Evolutionary conservation across 2,329 filamentous ascomycete genomes (phyloP).

Genomic region (Ambrosiella xylebori): DNA sequence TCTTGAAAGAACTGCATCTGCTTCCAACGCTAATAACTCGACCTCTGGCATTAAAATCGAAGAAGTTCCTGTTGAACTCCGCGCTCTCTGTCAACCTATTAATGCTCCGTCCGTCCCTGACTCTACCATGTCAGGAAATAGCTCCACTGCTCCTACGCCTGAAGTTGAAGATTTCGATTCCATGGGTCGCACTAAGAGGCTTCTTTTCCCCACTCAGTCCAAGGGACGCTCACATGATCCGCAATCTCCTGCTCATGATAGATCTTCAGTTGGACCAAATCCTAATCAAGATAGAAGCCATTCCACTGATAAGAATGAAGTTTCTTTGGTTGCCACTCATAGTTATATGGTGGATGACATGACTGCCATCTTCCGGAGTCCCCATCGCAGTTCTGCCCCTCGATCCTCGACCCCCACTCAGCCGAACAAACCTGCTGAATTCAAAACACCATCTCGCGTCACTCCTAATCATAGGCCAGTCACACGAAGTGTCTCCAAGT

Average conservation of each 20-base stretch:
- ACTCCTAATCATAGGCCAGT: conserved; percentile 43
- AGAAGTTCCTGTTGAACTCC: neutral
- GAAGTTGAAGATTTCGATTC: conserved; percentile 15
- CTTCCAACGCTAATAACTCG: neutral
- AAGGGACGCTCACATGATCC: conserved; percentile 34
- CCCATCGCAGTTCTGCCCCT: conserved; percentile 16
- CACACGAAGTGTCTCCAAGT: conserved; percentile 42
- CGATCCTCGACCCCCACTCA: conserved; percentile 33
- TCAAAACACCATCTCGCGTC: conserved; percentile 47
- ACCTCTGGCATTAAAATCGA: neutral
- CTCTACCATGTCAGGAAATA: neutral
- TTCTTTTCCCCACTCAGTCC: conserved; percentile 51
- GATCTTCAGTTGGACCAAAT: conserved; percentile 28
- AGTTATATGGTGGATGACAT: conserved; percentile 23
- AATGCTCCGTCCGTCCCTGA: conserved; percentile 13
- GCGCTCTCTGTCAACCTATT: conserved; percentile 1
- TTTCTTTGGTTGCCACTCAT: conserved; percentile 20
- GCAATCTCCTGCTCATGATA: neutral
- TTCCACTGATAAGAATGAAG: conserved; percentile 1
- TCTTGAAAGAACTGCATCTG: conserved; percentile 4
- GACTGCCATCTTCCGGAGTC: conserved; percentile 50
- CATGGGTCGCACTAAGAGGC: conserved; percentile 42
- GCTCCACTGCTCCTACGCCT: conserved; percentile 4
- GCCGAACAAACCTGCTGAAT: conserved; percentile 28
- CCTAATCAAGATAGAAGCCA: conserved; percentile 39